A percentile compares a stretch with the other conserved stretches of the same genome.
These are phyloP conservation scores for Carpinus viminea DNA, from an alignment of 306 rosid genomes.

Conservation along the genomic window DNA sequence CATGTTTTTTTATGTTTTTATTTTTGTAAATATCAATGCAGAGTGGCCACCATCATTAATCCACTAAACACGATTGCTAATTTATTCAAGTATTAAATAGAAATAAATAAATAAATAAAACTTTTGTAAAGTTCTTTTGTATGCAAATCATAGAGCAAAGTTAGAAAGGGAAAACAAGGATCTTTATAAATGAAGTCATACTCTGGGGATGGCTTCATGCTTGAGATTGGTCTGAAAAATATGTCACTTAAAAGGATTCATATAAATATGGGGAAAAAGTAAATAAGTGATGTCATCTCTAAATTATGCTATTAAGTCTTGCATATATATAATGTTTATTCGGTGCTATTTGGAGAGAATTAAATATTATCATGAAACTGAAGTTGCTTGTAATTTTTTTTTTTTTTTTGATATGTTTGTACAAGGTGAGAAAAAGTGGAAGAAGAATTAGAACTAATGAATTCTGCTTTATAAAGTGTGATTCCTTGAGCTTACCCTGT, in stretches of 20 bases:
- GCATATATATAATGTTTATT: no score
- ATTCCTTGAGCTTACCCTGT: no score
- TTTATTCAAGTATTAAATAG: background rate
- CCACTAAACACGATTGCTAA: background rate
- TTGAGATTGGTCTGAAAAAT: no score
- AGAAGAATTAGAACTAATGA: no score
- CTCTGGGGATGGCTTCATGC: background rate
- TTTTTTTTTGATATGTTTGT: no score
- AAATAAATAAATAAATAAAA: background rate
- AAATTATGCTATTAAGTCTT: background rate
- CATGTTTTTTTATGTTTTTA: background rate
- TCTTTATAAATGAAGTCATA: background rate
- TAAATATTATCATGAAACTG: no score
- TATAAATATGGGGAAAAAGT: background rate
- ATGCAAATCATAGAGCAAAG: background rate
- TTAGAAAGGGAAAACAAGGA: background rate
- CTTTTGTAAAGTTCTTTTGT: background rate
- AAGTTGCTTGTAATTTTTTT: no score
- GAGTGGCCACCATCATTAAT: conserved; percentile 2
- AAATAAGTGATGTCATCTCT: background rate
- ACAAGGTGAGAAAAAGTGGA: no score
- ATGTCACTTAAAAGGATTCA: no score
- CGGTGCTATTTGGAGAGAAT: no score
- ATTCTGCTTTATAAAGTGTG: no score
- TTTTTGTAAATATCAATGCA: background rate